phyloP scores from a whole-genome alignment of 495 filamentous ascomycete genomes.

The Aspergillus cavernicola region DNA sequence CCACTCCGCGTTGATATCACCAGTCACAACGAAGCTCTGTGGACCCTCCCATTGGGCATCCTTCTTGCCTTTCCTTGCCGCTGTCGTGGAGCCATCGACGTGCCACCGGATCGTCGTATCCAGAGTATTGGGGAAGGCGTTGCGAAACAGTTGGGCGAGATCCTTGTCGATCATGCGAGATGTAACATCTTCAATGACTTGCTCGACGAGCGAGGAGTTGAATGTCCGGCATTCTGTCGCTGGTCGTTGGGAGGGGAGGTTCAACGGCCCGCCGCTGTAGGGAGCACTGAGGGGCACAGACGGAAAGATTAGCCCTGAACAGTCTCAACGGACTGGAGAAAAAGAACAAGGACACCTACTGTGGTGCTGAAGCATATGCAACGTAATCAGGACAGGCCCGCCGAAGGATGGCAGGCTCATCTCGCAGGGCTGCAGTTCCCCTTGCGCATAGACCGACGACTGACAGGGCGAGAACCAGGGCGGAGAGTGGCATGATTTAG shows the following conservation, averaged over 20 bases:
- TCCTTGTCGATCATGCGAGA: conserved; percentile 79
- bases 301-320: neutral
- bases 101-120: conserved; percentile 90
- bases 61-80: conserved; percentile 35
- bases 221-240: conserved; percentile 81
- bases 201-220: conserved; percentile 75
- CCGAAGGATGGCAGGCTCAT: conserved; percentile 31
- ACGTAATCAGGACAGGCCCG: conserved; percentile 51
- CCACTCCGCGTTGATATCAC: conserved; percentile 99
- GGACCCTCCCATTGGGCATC: conserved; percentile 70
- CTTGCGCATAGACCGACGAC: conserved; percentile 20
- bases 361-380: conserved; percentile 41
- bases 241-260: conserved; percentile 88
- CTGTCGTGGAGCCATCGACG: conserved; percentile 42
- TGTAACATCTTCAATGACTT: conserved; percentile 79
- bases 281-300: conserved; percentile 52
- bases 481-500: conserved; percentile 9
- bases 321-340: neutral
- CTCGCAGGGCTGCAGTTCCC: conserved; percentile 22
- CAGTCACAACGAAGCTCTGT: conserved; percentile 95
- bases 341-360: conserved; percentile 32
- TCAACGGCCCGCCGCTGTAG: conserved; percentile 71
- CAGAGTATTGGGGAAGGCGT: conserved; percentile 93
- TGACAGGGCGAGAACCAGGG: conserved; percentile 24
- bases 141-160: conserved; percentile 89